Conservation (phyloP, 768 basidiomycete species). For the Russula earlei region DNA sequence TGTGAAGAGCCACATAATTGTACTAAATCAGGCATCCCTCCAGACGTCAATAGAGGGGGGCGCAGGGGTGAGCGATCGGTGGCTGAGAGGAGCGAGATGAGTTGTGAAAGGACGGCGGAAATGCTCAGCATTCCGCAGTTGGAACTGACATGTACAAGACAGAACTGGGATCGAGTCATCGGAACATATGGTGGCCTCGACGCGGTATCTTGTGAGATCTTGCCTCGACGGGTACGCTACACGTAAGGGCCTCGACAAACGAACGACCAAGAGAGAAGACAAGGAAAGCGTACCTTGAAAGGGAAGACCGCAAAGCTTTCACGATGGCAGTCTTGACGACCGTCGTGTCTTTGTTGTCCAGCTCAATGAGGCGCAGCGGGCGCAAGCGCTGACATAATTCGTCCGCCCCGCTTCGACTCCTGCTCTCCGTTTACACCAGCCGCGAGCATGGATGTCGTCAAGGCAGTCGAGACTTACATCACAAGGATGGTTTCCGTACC, state of each 20-base stretch:
- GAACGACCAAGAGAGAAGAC: background rate
- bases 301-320: background rate
- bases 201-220: background rate
- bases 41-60: background rate
- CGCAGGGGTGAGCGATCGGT: background rate
- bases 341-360: too few species aligned
- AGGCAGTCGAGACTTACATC: conserved; percentile 91
- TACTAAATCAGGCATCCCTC: background rate
- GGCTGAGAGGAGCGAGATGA: background rate
- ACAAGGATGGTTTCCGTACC: conserved; percentile 81
- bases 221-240: background rate
- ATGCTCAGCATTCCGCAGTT: background rate
- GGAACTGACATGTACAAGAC: background rate
- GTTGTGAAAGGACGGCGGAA: background rate
- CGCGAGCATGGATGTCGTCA: conserved; percentile 93
- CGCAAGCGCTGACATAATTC: background rate
- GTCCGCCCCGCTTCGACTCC: background rate
- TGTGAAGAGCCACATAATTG: background rate
- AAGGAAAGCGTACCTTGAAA: background rate
- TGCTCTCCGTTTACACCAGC: too few species aligned
- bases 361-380: background rate
- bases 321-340: too few species aligned
- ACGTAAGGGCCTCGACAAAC: background rate
- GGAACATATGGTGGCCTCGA: background rate
- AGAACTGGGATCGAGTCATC: background rate